Evolutionary conservation across 202 grass and related monocot genomes (phyloP), one percentile per base, ranked within the genome.

Genomic region (Brachypodium distachyon): DNA sequence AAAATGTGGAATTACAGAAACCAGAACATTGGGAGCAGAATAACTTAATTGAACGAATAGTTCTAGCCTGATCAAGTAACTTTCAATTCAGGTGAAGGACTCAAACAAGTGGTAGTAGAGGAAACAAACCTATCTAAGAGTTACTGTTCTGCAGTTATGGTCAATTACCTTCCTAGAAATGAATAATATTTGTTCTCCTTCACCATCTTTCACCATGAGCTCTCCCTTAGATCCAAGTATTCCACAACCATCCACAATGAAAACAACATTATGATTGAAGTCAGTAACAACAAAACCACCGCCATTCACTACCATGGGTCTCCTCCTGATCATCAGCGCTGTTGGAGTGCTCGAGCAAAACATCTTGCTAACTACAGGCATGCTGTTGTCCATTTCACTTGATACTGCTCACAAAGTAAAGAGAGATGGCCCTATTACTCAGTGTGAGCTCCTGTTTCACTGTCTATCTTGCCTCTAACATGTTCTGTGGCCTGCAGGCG

Each of bases 271-370:
- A 9, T 90, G 83, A 46, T 61, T 67, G 52, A 72, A 51, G 70
- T 92, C 83, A 31, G 85, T 88, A 70, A 92, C 89, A 37, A 98
- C 89, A 62, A 98, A 90, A 26, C 96, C 89, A 19, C 96, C 96
- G 1, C 96, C 96, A 16, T 87, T 92, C 51, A 95, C 77, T 1
- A 88, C 81, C 31, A 50, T 61, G 22, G 96, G 96, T 39, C 96
- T 81, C 49, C 81, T 88, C 73, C 91, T 90, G 37, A 98, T 87
- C 82, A 88, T 87, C 77, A 98, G 72, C 3, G 52, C 59, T 14
- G 62, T 63, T 17, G 77, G 77, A 27, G 77, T 72, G 29, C 84
- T 58, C 39, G 87, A 92, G 74, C 96, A 98, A 64, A 86, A 98
- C 28, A 87, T 71, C 75, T 98, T 98, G 83, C 91, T 98, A 62